A percentile compares a stretch with the other conserved stretches of the same genome.
These are phyloP conservation scores for Trypanosoma vivax DNA, from an alignment of 208 protist species.

Conservation along the genomic window DNA sequence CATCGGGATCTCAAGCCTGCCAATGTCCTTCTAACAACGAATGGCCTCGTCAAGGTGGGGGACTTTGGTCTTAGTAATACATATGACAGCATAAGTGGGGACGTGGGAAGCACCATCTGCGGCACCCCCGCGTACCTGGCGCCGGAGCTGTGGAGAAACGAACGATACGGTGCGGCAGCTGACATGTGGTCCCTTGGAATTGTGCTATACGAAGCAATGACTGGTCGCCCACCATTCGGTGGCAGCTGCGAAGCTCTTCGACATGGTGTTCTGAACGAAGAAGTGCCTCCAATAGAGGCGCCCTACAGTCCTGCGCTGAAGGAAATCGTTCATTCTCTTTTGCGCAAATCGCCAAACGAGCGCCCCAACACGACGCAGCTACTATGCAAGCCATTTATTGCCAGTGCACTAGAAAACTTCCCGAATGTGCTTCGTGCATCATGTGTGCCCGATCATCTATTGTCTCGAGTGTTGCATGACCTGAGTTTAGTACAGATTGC, in stretches of 20 bases:
- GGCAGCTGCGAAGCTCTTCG: slow-evolving; percentile 18
- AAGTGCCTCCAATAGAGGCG: slow-evolving; percentile 12
- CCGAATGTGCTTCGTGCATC: slow-evolving; percentile 20
- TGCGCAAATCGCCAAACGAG: slow-evolving; percentile 24
- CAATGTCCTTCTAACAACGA: slow-evolving; percentile 50
- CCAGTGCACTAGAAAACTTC: slow-evolving; percentile 15
- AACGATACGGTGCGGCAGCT: slow-evolving; percentile 26
- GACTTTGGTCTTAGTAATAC: slow-evolving; percentile 54
- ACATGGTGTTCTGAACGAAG: slow-evolving; percentile 21
- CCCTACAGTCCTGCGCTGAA: slow-evolving; percentile 18
- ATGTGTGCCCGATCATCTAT: slow-evolving; percentile 11
- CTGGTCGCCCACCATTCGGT: slow-evolving; percentile 25
- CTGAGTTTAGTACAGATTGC: slow-evolving; percentile 10
- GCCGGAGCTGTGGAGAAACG: slow-evolving; percentile 43
- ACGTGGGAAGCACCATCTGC: slow-evolving; percentile 38
- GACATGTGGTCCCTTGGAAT: slow-evolving; percentile 51
- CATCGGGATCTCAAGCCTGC: slow-evolving; percentile 66
- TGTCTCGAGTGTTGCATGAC: slow-evolving; percentile 15
- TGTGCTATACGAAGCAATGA: slow-evolving; percentile 42
- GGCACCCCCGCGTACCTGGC: slow-evolving; percentile 61
- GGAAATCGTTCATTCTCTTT: slow-evolving; percentile 18
- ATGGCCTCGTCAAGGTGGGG: slow-evolving; percentile 53
- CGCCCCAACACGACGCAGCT: slow-evolving; percentile 27
- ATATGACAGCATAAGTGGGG: slow-evolving; percentile 38
- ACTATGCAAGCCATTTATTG: slow-evolving; percentile 23